phyloP scores from a whole-genome alignment of 192 early-diverging fungal genomes.

The Chytriomyces confervae region DNA sequence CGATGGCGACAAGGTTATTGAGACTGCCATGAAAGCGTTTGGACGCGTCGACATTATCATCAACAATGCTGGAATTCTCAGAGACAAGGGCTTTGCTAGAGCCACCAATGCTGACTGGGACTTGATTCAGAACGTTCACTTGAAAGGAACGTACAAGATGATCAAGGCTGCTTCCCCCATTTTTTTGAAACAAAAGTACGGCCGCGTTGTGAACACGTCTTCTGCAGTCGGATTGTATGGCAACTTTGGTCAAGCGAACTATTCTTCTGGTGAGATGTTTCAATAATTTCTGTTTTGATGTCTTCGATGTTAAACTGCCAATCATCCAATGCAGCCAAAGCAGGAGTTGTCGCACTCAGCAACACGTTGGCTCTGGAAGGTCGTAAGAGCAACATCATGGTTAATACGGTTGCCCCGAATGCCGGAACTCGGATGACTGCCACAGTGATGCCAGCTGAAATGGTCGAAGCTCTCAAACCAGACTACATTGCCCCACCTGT shows the following conservation, averaged over 20 bases:
- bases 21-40: conserved; percentile 85
- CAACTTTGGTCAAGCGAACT: conserved; percentile 91
- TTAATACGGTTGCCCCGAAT: conserved; percentile 95
- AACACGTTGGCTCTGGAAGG: conserved; percentile 93
- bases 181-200: conserved; percentile 92
- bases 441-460: conserved; percentile 95
- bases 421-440: conserved; percentile 98
- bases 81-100: conserved; percentile 91
- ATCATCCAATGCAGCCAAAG: conserved; percentile 68
- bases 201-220: conserved; percentile 92
- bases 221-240: conserved; percentile 95
- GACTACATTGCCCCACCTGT: conserved; percentile 96
- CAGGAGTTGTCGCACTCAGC: conserved; percentile 86
- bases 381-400: conserved; percentile 85
- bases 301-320: not conserved
- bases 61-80: conserved; percentile 97
- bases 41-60: conserved; percentile 77
- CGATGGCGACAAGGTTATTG: conserved; percentile 90
- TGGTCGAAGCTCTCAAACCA: conserved; percentile 93
- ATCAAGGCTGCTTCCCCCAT: conserved; percentile 95
- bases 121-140: conserved; percentile 85
- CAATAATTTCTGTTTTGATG: not conserved
- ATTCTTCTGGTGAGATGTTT: conserved; percentile 64
- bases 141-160: conserved; percentile 94
- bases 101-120: conserved; percentile 96